Base-by-base conservation (phyloP, 768 basidiomycete genomes). In the Psilocybe cubensis region DNA sequence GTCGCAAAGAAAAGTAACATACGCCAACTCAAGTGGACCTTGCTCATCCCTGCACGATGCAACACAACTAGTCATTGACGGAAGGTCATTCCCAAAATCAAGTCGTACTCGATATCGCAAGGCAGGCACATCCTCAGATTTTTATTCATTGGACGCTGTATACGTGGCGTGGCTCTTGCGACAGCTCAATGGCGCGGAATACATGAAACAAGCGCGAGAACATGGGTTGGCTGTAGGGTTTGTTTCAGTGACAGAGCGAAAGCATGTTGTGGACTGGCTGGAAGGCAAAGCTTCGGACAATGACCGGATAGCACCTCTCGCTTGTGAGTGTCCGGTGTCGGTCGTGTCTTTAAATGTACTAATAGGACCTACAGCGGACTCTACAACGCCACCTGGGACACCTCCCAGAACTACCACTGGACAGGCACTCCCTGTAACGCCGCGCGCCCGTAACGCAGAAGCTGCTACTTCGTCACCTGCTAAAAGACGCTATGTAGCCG, bases 181-280 rank as follows among this genome's bases (percentile, higher is more conserved):
- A 44, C 91, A 92, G 68, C 83, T 85, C 0, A 78, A 85, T 0
- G 85, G 86, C 27, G 91, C 89, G 14, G 93, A 96, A 62, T 98
- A 98, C 74, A 86, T 96, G 84, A 89, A 88, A 68, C 87, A 91
- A 64, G 88, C 89, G 2, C 79, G 92, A 53, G 89, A 91, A 66
- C 80, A 80, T 41, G 90, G 92, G 1, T 74, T 94, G 27, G 78
- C 84, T 2, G 81, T 86, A 35, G 88, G 89, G 0, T 82, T 94
- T 68, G 92, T 98, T 35, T 87, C 90, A 63, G 85, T 94, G 29
- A 92, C 93, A 2, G 95, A 97, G 73, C 78, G 95, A 59, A 93
- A 91, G 75, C 80, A 79, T 43, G 86, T 96, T 0, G 85, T 92
- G 31, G 94, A 96, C 50, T 98, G 91, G 86, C 69, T 98, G 42